Percentiles rank a stretch among this genome's conserved stretches.
phyloP scores from a whole-genome alignment of 1,284 basidiomycete genomes.

The Hemileia vastatrix region DNA sequence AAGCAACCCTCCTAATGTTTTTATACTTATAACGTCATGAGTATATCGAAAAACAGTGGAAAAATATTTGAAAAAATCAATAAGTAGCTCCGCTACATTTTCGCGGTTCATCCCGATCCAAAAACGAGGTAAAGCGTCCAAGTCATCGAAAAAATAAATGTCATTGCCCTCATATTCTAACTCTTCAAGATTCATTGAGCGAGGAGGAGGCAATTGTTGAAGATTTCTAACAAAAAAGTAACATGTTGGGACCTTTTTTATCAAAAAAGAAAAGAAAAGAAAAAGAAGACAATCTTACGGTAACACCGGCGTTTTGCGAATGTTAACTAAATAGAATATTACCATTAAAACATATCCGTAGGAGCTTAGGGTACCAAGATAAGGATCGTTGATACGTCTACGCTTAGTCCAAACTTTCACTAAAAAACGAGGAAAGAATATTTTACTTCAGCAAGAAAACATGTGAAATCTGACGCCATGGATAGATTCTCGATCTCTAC shows the following conservation, averaged over 20 bases:
- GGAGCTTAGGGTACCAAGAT: conserved; percentile 88
- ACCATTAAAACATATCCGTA: conserved; percentile 97
- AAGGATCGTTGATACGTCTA: conserved; percentile 95
- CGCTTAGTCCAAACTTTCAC: conserved; percentile 99
- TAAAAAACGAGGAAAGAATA: conserved; percentile 39
- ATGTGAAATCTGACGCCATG: conserved; percentile 2
- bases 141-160: conserved; percentile 87
- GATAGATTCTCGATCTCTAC: conserved; percentile 11
- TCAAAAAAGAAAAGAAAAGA: conserved; percentile 40
- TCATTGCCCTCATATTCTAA: conserved; percentile 61
- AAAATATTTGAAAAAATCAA: conserved; percentile 97
- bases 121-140: conserved; percentile 74
- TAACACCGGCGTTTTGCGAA: conserved; percentile 86
- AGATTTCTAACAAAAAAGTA: conserved; percentile 32
- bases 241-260: conserved; percentile 24
- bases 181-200: conserved; percentile 53
- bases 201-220: conserved; percentile 43
- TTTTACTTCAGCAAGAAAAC: neutral
- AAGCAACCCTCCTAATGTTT: conserved; percentile 62
- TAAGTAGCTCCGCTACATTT: conserved; percentile 85
- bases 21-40: conserved; percentile 79
- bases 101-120: conserved; percentile 93
- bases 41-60: conserved; percentile 87
- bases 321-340: conserved; percentile 92
- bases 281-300: conserved; percentile 60